Evolutionary conservation across 805 yeast genomes (phyloP).

Genomic region (Saccharomyces paradoxus): DNA sequence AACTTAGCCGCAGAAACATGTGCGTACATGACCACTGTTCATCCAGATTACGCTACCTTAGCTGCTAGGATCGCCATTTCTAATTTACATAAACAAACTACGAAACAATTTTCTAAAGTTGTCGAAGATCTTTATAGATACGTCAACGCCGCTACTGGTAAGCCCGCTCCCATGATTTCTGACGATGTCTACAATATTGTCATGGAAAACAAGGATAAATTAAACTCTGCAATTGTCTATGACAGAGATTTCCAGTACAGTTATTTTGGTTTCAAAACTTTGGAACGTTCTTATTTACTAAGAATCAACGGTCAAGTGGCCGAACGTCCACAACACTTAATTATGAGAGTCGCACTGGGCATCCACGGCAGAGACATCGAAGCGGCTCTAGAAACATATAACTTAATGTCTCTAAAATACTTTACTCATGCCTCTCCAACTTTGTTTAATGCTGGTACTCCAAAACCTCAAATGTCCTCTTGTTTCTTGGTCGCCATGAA

Average conservation of each 20-base stretch:
- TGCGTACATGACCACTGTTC: slow-evolving; percentile 90
- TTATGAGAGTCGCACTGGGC: slow-evolving; percentile 85
- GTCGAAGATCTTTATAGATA: slow-evolving; percentile 60
- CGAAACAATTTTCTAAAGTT: slow-evolving; percentile 68
- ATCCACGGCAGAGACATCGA: slow-evolving; percentile 64
- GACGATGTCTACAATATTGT: slow-evolving; percentile 56
- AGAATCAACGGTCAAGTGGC: slow-evolving; percentile 50
- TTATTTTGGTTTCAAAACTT: slow-evolving; percentile 82
- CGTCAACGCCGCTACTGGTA: slow-evolving; percentile 64
- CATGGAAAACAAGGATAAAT: slow-evolving; percentile 46
- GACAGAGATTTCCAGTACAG: slow-evolving; percentile 68
- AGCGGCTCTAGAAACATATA: slow-evolving; percentile 67
- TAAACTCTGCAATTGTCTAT: slow-evolving; percentile 62
- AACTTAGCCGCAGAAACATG: slow-evolving; percentile 88
- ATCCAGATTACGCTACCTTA: slow-evolving; percentile 90
- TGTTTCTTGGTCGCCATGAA: slow-evolving; percentile 85
- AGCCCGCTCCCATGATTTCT: slow-evolving; percentile 49
- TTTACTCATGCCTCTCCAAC: slow-evolving; percentile 95
- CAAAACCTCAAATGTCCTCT: slow-evolving; percentile 76
- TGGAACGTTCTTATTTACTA: slow-evolving; percentile 74
- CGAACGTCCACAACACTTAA: slow-evolving; percentile 85
- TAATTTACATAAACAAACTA: slow-evolving; percentile 84
- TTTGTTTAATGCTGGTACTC: slow-evolving; percentile 83
- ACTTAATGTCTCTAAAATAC: slow-evolving; percentile 73
- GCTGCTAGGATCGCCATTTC: slow-evolving; percentile 93